Conservation (phyloP, 148 eudicot genomes). For the Chenopodium berlandieri region DNA sequence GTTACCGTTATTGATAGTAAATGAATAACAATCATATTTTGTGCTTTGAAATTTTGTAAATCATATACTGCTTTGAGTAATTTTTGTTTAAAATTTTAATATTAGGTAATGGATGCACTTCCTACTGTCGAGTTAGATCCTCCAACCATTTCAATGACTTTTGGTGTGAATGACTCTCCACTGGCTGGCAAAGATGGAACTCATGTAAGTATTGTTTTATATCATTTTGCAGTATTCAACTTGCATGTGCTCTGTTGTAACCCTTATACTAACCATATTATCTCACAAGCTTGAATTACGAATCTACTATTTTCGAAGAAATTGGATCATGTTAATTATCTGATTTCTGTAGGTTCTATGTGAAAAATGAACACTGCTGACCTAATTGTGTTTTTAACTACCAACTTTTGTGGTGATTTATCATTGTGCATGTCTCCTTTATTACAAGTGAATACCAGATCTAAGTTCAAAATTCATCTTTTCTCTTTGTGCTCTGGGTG, state of each 20-base stretch:
- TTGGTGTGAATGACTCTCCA: conserved; percentile 98
- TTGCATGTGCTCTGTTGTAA: background rate
- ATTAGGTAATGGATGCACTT: conserved; percentile 68
- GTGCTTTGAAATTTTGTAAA: background rate
- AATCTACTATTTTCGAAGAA: background rate
- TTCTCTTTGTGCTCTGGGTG: background rate
- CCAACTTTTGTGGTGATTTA: too few relatives aligned
- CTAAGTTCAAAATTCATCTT: too few relatives aligned
- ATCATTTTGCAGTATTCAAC: background rate
- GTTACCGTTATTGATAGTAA: background rate
- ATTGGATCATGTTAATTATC: background rate
- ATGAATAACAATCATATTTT: background rate
- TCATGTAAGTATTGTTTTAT: conserved; percentile 55
- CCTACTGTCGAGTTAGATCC: conserved; percentile 95
- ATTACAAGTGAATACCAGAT: too few relatives aligned
- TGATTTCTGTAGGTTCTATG: background rate
- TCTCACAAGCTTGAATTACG: background rate
- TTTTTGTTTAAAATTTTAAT: conserved; percentile 3
- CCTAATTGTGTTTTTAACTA: background rate
- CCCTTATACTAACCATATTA: background rate
- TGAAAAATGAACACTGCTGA: background rate
- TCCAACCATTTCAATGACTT: conserved; percentile 98
- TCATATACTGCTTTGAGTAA: background rate
- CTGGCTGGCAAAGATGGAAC: conserved; percentile 94
- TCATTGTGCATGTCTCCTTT: background rate